Base-by-base conservation (phyloP, 163 green algal genomes). In the Prototheca wickerhamii region DNA sequence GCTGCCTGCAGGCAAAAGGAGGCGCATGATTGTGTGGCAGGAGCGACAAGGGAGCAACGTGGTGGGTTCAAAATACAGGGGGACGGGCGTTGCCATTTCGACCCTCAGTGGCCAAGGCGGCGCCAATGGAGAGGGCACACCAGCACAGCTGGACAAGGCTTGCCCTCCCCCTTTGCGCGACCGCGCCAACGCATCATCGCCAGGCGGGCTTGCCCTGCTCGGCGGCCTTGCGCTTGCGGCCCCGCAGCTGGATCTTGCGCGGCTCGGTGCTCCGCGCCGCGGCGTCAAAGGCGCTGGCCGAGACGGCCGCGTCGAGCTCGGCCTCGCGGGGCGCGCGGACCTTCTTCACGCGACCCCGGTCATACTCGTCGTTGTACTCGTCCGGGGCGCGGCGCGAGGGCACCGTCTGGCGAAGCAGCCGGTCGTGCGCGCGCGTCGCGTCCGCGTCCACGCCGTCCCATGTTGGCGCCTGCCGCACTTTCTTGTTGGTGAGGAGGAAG, bases 281-380 rank as follows among this genome's bases (percentile, higher is more conserved):
- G 46, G 46, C 46, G 23, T 54, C 46, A 25, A 54, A 54, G 46
- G 46, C 46, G 5, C 6, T 18, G 46, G 5, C 15, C 46, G 15
- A n/a, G n/a, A n/a, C 46, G 20, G 18, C 15, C 46, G 15, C 46
- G 46, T 18, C 53, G 29, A 25, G 28, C 25, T n/a, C 53, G 8
- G 18, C 29, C 29, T 35, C 53, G 29, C 29, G 23, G 29, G 12
- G 30, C 5, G 10, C 10, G 31, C 72, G 72, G 4, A 94, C 82
- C 74, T 95, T 96, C 74, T 95, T 95, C 1, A 76, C 51, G 34
- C 77, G 82, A 15, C 89, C 89, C 4, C 49, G 53, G 73, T 96
- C 89, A 63, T 95, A 95, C 55, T 96, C 89, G 30, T 59, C 46
- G 60, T 96, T 89, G 70, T 83, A 95, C 20, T 82, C 78, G 51